Evolutionary conservation across 2,329 filamentous ascomycete species (phyloP), one percentile per base, ranked within the genome.

Genomic region (Hawksworthiomyces lignivorus): DNA sequence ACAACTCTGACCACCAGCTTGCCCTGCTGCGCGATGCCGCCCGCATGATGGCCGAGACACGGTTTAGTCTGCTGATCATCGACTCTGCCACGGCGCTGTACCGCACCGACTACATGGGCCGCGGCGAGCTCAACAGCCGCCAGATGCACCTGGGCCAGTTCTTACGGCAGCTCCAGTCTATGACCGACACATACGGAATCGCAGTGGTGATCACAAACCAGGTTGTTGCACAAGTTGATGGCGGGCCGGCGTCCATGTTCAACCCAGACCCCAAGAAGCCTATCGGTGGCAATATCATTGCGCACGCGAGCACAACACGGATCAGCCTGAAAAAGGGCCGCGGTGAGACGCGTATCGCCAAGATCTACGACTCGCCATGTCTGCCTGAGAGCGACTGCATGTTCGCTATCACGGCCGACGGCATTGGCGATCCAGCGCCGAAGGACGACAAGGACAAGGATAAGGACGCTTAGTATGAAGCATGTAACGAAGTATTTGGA

Each of bases 221-320:
- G 62, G 92, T 98, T 22, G 94, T 98, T 30, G 92, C 92, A 9
- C 94, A 98, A 62, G 92, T 98, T 8, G 92, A 98, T 58, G 92
- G 92, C 49, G 92, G 92, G 4, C 89, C 90, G 22, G 90, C 84
- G 57, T 82, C 90, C 48, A 98, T 98, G 92, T 98, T 95, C 71
- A 98, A 98, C 54, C 92, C 94, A 0, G 94, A 98, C 57, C 92
- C 92, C 7, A 98, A 98, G 75, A 98, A 98, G 64, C 92, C 92
- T 0, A 96, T 98, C 59, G 92, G 92, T 52, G 92, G 92, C 50
- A 97, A 98, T 63, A 98, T 98, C 52, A 97, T 98, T 59, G 92
- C 94, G 3, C 92, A 98, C 62, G 89, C 92, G 39, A 95, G 87
- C 57, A 98, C 92, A 2, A 98, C 92, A 3, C 76, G 92, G 56